Conservation (phyloP, 768 basidiomycete species). For the Russula virescens region DNA sequence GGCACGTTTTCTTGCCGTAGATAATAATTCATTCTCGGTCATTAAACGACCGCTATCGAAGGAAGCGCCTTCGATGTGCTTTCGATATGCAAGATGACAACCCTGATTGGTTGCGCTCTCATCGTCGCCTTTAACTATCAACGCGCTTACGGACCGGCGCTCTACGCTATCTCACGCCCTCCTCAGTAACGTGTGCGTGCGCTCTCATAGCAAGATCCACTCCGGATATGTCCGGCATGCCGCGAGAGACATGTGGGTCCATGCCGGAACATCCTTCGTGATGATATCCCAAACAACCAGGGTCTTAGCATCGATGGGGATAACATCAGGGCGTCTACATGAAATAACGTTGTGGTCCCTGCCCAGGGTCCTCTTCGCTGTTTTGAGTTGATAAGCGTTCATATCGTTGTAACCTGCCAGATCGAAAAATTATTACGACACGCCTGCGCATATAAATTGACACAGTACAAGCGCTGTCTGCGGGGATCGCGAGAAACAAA, state of each 20-base stretch:
- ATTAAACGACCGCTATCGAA: neutral
- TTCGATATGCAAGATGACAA: neutral
- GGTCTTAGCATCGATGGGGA: neutral
- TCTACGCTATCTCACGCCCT: neutral
- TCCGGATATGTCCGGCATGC: neutral
- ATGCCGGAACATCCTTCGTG: neutral
- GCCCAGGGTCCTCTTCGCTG: neutral
- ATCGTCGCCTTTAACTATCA: neutral
- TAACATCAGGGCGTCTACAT: neutral
- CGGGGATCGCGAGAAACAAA: neutral
- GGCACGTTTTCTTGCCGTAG: neutral
- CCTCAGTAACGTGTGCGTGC: neutral
- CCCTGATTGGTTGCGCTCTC: neutral
- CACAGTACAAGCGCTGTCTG: neutral
- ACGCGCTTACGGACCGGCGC: neutral
- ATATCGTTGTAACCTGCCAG: neutral
- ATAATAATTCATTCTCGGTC: neutral
- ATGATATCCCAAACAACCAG: neutral
- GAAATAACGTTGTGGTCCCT: neutral
- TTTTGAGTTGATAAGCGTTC: neutral
- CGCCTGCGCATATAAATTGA: neutral
- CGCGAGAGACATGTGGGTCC: no score
- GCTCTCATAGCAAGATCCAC: neutral
- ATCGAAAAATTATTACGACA: constrained; percentile 4
- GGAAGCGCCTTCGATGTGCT: neutral